phyloP scores from a whole-genome alignment of 208 protist species.

The Jaenimonas drosophilae region DNA sequence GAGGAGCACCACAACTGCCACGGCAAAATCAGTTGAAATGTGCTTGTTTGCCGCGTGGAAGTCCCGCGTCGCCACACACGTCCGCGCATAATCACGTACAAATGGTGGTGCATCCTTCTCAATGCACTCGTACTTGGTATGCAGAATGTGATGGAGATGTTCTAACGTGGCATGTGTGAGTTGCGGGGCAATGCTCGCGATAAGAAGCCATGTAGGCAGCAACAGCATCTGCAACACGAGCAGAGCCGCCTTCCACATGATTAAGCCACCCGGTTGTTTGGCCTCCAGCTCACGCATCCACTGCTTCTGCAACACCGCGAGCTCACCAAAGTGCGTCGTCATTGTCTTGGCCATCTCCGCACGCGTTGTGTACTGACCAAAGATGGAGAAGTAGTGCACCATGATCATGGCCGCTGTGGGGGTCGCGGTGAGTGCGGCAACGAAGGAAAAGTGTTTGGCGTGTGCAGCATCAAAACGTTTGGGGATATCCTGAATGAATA shows the following conservation, averaged over 20 bases:
- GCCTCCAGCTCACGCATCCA: conserved; percentile 20
- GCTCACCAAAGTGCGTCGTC: conserved; percentile 38
- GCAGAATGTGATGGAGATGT: conserved; percentile 49
- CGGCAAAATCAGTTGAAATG: conserved; percentile 53
- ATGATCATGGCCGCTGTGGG: conserved; percentile 68
- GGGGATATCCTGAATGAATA: conserved; percentile 65
- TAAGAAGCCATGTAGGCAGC: conserved; percentile 57
- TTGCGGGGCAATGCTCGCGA: conserved; percentile 49
- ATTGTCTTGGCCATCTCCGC: conserved; percentile 35
- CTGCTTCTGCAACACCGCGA: conserved; percentile 30
- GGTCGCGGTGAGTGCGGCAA: conserved; percentile 49
- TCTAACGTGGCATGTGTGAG: conserved; percentile 61
- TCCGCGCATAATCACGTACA: conserved; percentile 19
- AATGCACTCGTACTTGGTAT: conserved; percentile 66
- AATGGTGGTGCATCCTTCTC: conserved; percentile 34
- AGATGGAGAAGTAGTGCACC: conserved; percentile 79
- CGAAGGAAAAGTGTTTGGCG: conserved; percentile 63
- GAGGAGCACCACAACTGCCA: conserved; percentile 35
- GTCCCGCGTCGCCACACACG: conserved; percentile 20
- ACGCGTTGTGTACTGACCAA: conserved; percentile 50
- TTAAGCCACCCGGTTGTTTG: no score
- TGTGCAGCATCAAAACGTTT: conserved; percentile 52
- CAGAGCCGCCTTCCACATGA: conserved; percentile 39
- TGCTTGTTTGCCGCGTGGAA: conserved; percentile 46
- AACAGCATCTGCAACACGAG: conserved; percentile 35